A percentile compares a stretch with the other conserved stretches of the same genome.
Evolutionary conservation across 371 early-diverging fungal genomes (phyloP).

Genomic region (Amoeboaphelidium protococcarum): DNA sequence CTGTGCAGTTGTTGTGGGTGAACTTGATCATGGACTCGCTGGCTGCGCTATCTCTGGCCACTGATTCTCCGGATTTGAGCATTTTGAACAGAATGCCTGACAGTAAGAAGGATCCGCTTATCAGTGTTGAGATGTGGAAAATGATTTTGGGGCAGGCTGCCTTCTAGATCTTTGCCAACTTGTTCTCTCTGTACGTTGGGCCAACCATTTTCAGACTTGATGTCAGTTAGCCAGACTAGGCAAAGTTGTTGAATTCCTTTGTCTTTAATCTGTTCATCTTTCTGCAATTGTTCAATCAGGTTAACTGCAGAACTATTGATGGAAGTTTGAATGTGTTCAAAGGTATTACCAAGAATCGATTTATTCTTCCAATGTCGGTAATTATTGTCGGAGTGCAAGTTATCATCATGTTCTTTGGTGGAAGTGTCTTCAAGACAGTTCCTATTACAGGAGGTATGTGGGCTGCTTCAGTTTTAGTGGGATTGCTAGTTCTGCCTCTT

Average conservation of each 20-base stretch:
- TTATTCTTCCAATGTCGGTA: slow-evolving; percentile 27
- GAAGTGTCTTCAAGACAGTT: slow-evolving; percentile 1
- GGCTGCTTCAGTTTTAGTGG: too few species aligned
- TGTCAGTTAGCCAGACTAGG: not conserved
- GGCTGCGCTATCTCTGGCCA: slow-evolving; percentile 43
- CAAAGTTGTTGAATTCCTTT: slow-evolving; percentile 33
- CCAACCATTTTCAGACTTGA: slow-evolving; percentile 10
- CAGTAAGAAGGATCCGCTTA: slow-evolving; percentile 26
- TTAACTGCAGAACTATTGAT: slow-evolving; percentile 34
- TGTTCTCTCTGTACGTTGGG: slow-evolving; percentile 23
- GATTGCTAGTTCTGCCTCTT: too few species aligned
- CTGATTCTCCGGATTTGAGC: slow-evolving; percentile 36
- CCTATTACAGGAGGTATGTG: too few species aligned
- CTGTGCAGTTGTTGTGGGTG: slow-evolving; percentile 49
- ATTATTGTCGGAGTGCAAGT: slow-evolving; percentile 24
- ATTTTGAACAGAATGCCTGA: slow-evolving; percentile 30
- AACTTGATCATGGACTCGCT: slow-evolving; percentile 58
- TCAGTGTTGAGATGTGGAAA: slow-evolving; percentile 38
- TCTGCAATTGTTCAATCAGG: slow-evolving; percentile 67
- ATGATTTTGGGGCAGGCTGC: slow-evolving; percentile 32
- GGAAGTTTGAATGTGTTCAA: slow-evolving; percentile 30
- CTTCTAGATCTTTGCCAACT: slow-evolving; percentile 26
- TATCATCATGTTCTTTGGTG: slow-evolving; percentile 22
- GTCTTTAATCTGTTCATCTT: slow-evolving; percentile 89
- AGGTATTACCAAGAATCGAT: slow-evolving; percentile 21